Percentiles rank a stretch among this genome's conserved stretches.
These are phyloP conservation scores for Amanita inopinata DNA, from an alignment of 768 basidiomycete species.

Conservation along the genomic window DNA sequence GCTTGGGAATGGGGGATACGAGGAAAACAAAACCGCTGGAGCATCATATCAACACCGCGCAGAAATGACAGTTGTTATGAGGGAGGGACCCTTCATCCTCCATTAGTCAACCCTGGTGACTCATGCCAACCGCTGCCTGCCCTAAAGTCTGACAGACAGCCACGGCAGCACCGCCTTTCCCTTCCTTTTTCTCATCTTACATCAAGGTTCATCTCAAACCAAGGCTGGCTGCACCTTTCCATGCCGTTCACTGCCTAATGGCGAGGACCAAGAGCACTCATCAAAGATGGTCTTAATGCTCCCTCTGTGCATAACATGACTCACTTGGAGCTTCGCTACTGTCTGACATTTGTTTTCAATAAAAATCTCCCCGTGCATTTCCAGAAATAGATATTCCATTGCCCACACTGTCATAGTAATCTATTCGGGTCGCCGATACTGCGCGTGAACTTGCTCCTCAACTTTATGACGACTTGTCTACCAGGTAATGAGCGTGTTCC, in stretches of 20 bases:
- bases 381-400: too few species aligned
- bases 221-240: conserved; percentile 44
- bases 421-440: too few species aligned
- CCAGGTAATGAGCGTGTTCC: conserved; percentile 39
- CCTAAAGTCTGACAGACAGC: conserved; percentile 21
- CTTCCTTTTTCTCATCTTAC: conserved; percentile 33
- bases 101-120: too few species aligned
- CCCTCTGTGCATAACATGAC: conserved; percentile 19
- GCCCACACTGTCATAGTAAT: too few species aligned
- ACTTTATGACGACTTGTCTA: conserved; percentile 9
- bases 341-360: conserved; percentile 31
- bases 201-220: conserved; percentile 53
- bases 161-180: conserved; percentile 2
- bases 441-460: conserved; percentile 9
- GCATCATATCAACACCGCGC: too few species aligned
- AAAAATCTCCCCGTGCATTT: too few species aligned
- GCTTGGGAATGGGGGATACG: not conserved
- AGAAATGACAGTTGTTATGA: too few species aligned
- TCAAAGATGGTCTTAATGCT: conserved; percentile 69
- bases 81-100: too few species aligned
- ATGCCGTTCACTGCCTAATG: conserved; percentile 59
- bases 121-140: too few species aligned
- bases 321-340: conserved; percentile 44
- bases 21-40: not conserved
- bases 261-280: conserved; percentile 61